Evolutionary conservation across 352 stramenopile genomes (phyloP).

Genomic region (Phytophthora sansomeana): DNA sequence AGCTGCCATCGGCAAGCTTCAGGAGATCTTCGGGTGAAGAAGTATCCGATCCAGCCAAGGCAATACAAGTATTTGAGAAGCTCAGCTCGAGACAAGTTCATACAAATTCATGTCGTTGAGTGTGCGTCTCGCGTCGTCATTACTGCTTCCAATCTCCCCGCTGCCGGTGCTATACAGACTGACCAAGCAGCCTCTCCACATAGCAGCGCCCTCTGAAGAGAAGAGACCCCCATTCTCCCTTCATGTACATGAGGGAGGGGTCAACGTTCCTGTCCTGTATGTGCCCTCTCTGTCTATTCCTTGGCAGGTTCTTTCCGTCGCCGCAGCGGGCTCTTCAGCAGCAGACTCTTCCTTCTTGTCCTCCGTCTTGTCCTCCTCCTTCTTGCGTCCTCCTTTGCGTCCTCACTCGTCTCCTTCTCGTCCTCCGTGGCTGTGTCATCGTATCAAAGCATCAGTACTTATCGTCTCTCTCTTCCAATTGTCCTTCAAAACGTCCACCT

Average conservation of each 20-base stretch:
- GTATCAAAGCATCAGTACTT: conserved; percentile 11
- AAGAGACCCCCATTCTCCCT: no score
- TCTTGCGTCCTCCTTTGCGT: conserved; percentile 7
- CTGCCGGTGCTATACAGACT: conserved; percentile 5
- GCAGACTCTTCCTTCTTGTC: conserved; percentile 36
- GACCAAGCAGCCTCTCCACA: no score
- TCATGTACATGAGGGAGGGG: no score
- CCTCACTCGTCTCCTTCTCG: conserved; percentile 28
- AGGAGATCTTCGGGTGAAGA: conserved; percentile 78
- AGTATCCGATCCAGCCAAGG: conserved; percentile 25
- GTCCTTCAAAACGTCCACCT: conserved; percentile 13
- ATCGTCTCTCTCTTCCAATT: not conserved
- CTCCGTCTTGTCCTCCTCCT: conserved; percentile 21
- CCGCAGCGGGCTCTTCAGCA: conserved; percentile 24
- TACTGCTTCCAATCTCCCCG: conserved; percentile 2
- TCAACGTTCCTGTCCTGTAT: not conserved
- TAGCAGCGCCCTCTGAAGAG: no score
- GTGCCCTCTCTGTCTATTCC: conserved; percentile 32
- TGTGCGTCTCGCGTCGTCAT: conserved; percentile 22
- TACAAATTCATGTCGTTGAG: conserved; percentile 30
- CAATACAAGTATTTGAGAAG: conserved; percentile 37
- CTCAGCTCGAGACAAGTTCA: conserved; percentile 28
- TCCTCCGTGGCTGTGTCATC: conserved; percentile 29
- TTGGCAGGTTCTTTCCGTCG: conserved; percentile 29
- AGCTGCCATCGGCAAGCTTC: conserved; percentile 74